Base-by-base conservation (phyloP, 257 asterid species). In the Fraxinus pennsylvanica region DNA sequence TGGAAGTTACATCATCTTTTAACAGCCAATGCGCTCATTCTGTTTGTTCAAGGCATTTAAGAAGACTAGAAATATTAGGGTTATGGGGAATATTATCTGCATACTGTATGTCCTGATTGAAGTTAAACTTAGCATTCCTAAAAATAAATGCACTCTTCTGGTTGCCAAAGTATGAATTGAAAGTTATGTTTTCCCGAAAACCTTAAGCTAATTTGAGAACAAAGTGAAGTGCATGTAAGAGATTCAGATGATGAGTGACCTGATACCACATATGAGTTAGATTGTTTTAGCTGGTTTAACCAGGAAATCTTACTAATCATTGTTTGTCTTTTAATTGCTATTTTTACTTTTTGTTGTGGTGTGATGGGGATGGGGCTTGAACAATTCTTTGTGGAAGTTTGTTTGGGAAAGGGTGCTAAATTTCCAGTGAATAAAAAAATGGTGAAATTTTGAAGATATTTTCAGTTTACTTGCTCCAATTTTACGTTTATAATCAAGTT, bases 381-480 rank as follows among this genome's bases (percentile, higher is more conserved):
- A 19, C 27, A 57, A 9, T 59, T 6, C 32, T n/a, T 9, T 59
- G 30, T 10, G 6, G 68, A 59, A 8, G 32, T 59, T 21, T 59
- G 27, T 59, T 59, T 59, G 67, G 67, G 19, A 52, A 19, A 21
- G 30, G 67, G 9, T 59, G 67, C 30, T 59, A n/a, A 21, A 59
- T 9, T 59, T 59, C 13, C 13, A 7, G 32, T n/a, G 67, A 59
- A 21, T 59, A 8, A 52, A 52, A 45, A 45, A 17, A 17, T 17
- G 19, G 30, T 59, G 67, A 59, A 59, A 21, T 59, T n/a, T n/a
- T 6, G 67, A 9, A 59, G 27, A n/a, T 59, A 59, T 59, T 59
- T n/a, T 59, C 12, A n/a, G 45, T 54, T 57, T 79, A 17, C 52
- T 68, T 74, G 72, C 30, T 35, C 65, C 45, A 25, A 68, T 50